Evolutionary conservation across 2,329 filamentous ascomycete species (phyloP).

Genomic region (Nigrospora osmanthi): DNA sequence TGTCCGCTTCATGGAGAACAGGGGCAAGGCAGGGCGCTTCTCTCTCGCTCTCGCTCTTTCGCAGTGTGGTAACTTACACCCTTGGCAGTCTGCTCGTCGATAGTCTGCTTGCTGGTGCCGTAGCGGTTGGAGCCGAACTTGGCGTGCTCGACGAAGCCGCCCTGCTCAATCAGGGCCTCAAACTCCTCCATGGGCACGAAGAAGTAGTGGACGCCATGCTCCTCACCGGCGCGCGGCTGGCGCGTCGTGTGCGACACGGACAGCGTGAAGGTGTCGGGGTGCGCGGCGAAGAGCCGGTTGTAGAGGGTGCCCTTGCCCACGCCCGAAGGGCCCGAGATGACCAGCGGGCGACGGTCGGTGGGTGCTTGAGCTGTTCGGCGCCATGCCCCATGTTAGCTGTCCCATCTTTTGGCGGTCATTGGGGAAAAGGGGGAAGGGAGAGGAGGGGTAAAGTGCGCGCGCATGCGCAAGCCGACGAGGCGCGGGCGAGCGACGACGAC

Average conservation of each 20-base stretch:
- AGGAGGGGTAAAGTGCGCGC: neutral
- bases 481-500: too few relatives aligned
- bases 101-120: constrained; percentile 74
- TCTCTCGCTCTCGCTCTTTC: too few relatives aligned
- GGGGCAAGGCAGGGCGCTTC: too few relatives aligned
- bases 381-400: too few relatives aligned
- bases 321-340: constrained; percentile 74
- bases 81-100: constrained; percentile 64
- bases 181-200: constrained; percentile 64
- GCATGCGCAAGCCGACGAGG: too few relatives aligned
- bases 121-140: constrained; percentile 82
- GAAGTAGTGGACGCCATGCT: constrained; percentile 74
- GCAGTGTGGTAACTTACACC: constrained; percentile 23
- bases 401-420: too few relatives aligned
- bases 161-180: constrained; percentile 54
- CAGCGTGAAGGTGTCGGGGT: constrained; percentile 43
- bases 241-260: constrained; percentile 75
- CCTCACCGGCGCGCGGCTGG: constrained; percentile 64
- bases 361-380: constrained; percentile 10
- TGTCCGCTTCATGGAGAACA: too few relatives aligned
- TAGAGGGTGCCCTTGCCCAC: constrained; percentile 78
- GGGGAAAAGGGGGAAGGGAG: neutral
- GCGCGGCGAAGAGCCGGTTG: constrained; percentile 55
- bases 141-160: constrained; percentile 78
- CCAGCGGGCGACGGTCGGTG: constrained; percentile 54